Evolutionary conservation across 1,284 basidiomycete species (phyloP).

Genomic region (Cutaneotrichosporon sp.): DNA sequence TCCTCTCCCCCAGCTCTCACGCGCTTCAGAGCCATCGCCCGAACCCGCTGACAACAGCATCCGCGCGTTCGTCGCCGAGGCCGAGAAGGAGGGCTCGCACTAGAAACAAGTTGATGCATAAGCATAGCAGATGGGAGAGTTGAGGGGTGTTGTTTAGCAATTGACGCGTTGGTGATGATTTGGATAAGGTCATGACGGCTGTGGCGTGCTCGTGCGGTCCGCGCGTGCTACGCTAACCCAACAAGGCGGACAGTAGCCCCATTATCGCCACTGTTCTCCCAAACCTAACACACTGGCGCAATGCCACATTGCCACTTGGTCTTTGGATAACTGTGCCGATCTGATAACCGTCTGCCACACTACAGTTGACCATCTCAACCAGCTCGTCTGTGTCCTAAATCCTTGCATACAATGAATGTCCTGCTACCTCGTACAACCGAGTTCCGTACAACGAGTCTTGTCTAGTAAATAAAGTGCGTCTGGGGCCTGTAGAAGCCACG

Average conservation of each 20-base stretch:
- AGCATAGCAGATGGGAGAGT: constrained; percentile 10
- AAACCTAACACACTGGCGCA: too few species aligned
- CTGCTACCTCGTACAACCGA: not conserved
- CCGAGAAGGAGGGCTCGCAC: constrained; percentile 44
- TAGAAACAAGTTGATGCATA: constrained; percentile 24
- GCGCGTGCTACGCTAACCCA: too few species aligned
- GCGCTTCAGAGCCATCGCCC: too few species aligned
- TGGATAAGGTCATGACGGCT: too few species aligned
- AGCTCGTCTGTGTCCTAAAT: not conserved
- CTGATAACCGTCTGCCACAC: too few species aligned
- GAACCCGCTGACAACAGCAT: constrained; percentile 40
- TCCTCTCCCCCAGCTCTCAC: too few species aligned
- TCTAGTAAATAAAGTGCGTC: constrained; percentile 5
- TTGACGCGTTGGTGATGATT: not conserved
- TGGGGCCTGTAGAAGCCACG: constrained; percentile 17
- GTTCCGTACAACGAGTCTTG: not conserved
- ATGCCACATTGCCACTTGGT: too few species aligned
- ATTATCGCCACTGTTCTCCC: too few species aligned
- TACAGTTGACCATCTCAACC: too few species aligned
- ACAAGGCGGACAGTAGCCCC: too few species aligned
- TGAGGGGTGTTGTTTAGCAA: not conserved
- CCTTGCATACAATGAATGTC: not conserved
- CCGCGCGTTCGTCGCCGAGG: constrained; percentile 50
- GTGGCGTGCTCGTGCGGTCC: too few species aligned
- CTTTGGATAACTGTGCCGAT: too few species aligned